These are phyloP conservation scores for Chaetomium sp. DNA, from an alignment of 2,329 filamentous ascomycete species.

Conservation along the genomic window DNA sequence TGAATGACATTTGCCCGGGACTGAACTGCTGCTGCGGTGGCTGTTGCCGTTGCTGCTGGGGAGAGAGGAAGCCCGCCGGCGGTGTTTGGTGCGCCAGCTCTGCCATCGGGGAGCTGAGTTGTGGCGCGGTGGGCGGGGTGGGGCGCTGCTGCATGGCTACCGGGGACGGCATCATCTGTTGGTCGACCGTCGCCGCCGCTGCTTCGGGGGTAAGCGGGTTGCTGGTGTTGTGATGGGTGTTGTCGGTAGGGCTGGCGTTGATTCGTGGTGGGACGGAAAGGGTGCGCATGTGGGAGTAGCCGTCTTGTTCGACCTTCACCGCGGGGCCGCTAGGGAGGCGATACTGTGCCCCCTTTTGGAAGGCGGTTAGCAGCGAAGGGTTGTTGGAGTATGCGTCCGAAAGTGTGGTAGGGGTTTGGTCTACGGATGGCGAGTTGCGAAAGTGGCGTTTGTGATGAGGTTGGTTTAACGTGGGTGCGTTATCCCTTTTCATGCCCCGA, in stretches of 20 bases:
- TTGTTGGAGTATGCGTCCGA: conserved; percentile 43
- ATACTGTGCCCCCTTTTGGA: conserved; percentile 37
- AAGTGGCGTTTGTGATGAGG: conserved; percentile 24
- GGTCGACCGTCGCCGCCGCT: conserved; percentile 45
- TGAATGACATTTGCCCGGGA: conserved; percentile 42
- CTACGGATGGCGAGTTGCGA: conserved; percentile 29
- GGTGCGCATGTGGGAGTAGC: conserved; percentile 44
- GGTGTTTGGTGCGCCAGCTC: conserved; percentile 7
- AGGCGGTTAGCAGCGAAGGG: conserved; percentile 44
- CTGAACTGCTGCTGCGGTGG: conserved; percentile 38
- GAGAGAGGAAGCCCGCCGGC: conserved; percentile 25
- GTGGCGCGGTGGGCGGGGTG: background rate
- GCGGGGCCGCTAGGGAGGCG: conserved; percentile 14
- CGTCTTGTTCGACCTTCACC: conserved; percentile 45
- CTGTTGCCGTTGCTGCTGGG: conserved; percentile 40
- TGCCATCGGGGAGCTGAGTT: conserved; percentile 9
- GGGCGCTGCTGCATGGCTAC: conserved; percentile 30
- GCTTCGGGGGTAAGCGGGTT: conserved; percentile 29
- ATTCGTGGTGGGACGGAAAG: conserved; percentile 46
- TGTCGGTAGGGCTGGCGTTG: conserved; percentile 42
- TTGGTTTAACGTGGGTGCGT: conserved; percentile 33
- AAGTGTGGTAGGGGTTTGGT: conserved; percentile 31
- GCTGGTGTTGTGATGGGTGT: background rate
- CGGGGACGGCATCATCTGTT: conserved; percentile 50
- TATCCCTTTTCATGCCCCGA: conserved; percentile 39